These are phyloP conservation scores for Salix caprea DNA, from an alignment of 345 rosid genomes.

Conservation along the genomic window DNA sequence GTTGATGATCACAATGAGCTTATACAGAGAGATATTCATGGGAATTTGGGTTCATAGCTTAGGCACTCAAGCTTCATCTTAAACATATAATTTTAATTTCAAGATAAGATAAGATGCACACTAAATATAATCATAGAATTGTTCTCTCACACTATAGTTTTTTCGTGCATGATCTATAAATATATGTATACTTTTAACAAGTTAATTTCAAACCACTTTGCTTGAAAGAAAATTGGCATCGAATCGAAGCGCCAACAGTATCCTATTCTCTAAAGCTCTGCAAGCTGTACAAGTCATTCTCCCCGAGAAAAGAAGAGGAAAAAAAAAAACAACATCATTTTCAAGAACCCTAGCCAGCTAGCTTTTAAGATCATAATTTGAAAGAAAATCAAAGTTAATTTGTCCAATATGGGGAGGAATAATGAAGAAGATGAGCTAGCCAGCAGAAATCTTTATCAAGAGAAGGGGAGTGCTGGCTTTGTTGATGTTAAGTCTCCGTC, in stretches of 20 bases:
- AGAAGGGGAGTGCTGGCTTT: background rate
- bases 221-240: background rate
- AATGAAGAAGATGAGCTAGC: background rate
- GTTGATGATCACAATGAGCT: too few relatives aligned
- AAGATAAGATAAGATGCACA: too few relatives aligned
- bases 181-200: too few relatives aligned
- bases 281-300: background rate
- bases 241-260: background rate
- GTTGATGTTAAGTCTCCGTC: slow-evolving; percentile 8
- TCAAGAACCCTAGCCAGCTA: background rate
- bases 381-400: background rate
- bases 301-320: background rate
- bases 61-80: background rate
- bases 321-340: background rate
- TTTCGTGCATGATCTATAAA: background rate
- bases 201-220: background rate
- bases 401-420: background rate
- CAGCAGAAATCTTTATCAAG: background rate
- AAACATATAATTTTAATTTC: too few relatives aligned
- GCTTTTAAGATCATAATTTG: too few relatives aligned
- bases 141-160: background rate
- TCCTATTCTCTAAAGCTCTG: background rate
- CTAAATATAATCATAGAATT: too few relatives aligned
- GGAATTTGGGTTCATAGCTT: background rate
- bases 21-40: background rate